Percentiles rank a stretch among this genome's conserved stretches.
phyloP scores from a whole-genome alignment of 305 asterid genomes.

The Fraxinus latifolia region DNA sequence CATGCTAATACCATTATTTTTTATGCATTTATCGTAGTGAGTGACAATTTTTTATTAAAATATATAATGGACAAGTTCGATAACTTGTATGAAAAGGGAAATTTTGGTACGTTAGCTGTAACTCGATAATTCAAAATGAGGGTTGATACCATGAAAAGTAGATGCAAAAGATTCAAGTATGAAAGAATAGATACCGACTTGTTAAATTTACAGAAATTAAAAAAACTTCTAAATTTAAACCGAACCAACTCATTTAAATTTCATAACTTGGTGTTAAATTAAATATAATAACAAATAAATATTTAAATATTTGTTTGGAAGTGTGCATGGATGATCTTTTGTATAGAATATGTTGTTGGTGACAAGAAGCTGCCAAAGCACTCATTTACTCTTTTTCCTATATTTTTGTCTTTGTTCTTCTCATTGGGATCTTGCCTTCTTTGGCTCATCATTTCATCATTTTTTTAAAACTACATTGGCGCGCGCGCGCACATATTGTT shows the following conservation, averaged over 20 bases:
- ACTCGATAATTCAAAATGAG: neutral
- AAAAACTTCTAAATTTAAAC: neutral
- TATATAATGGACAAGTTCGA: neutral
- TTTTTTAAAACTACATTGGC: neutral
- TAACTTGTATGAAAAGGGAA: neutral
- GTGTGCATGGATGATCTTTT: neutral
- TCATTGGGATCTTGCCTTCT: slow-evolving; percentile 44
- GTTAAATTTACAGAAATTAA: neutral
- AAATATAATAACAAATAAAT: neutral
- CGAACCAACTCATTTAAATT: neutral
- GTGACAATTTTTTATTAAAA: neutral
- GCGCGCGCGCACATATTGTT: neutral
- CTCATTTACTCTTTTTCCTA: slow-evolving; percentile 44
- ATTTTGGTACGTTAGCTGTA: neutral
- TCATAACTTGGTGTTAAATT: neutral
- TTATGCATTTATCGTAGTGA: neutral
- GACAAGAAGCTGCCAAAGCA: slow-evolving; percentile 27
- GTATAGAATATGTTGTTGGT: slow-evolving; percentile 4
- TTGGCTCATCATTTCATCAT: slow-evolving; percentile 31
- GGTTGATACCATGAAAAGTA: neutral
- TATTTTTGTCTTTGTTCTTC: slow-evolving; percentile 43
- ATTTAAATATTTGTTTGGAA: neutral
- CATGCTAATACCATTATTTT: neutral
- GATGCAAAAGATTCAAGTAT: neutral
- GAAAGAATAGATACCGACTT: neutral